These are phyloP conservation scores for Centaurea solstitialis DNA, from an alignment of 129 eudicot genomes.

Conservation along the genomic window DNA sequence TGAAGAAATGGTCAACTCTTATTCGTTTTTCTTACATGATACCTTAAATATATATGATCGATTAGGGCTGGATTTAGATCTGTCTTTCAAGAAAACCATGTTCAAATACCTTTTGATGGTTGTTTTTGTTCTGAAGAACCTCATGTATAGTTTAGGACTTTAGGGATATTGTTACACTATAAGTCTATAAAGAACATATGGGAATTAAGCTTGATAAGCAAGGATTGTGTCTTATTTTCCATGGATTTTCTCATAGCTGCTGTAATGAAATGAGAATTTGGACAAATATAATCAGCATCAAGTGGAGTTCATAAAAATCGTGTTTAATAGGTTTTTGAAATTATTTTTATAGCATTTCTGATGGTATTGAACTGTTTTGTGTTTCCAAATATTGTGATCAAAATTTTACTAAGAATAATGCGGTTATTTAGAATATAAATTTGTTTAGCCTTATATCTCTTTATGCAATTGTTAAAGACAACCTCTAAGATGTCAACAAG, in stretches of 20 bases:
- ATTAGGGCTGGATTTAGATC: background rate
- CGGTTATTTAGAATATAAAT: background rate
- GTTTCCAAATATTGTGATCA: constrained; percentile 13
- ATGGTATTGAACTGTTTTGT: background rate
- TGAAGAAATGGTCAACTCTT: background rate
- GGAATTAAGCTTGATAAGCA: background rate
- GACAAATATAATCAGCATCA: background rate
- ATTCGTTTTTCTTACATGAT: background rate
- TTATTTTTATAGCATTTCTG: background rate
- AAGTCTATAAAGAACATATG: background rate
- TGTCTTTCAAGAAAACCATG: background rate
- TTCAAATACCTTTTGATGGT: background rate
- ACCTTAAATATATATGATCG: background rate
- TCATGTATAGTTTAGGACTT: too few relatives aligned
- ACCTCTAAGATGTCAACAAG: background rate
- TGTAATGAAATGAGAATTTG: constrained; percentile 4
- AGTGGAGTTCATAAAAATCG: background rate
- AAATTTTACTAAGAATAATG: constrained; percentile 11
- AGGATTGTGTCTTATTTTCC: background rate
- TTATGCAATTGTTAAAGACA: background rate
- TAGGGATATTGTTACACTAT: too few relatives aligned
- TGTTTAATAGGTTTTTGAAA: background rate
- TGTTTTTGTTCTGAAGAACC: background rate
- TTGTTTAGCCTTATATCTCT: constrained; percentile 6
- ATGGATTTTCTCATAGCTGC: background rate